Conservation (phyloP, 805 yeast genomes). For the Brettanomyces custersianus region DNA sequence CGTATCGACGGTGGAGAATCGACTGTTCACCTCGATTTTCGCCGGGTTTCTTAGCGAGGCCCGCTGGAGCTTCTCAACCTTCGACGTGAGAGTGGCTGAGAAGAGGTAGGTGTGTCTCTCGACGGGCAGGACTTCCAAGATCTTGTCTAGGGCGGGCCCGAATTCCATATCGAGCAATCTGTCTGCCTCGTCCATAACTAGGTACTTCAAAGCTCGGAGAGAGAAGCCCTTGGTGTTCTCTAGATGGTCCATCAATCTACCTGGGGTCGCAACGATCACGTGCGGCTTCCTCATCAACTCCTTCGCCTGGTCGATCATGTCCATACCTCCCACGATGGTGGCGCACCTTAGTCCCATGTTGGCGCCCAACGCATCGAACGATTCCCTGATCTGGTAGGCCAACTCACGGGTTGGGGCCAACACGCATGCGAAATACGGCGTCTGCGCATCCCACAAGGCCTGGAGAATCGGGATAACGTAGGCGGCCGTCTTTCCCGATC, state of each 20-base stretch:
- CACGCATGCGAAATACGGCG: conserved; percentile 83
- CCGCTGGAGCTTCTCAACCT: conserved; percentile 88
- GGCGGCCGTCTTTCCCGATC: conserved; percentile 98
- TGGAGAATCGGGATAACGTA: conserved; percentile 94
- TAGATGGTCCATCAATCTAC: conserved; percentile 82
- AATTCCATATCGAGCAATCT: conserved; percentile 92
- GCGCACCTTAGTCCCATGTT: conserved; percentile 86
- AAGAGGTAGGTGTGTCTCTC: conserved; percentile 79
- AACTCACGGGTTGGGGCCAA: conserved; percentile 81
- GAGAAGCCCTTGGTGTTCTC: conserved; percentile 89
- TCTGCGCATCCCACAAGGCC: conserved; percentile 80
- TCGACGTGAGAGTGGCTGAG: conserved; percentile 96
- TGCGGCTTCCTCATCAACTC: conserved; percentile 93
- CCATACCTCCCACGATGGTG: conserved; percentile 96
- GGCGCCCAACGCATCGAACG: conserved; percentile 88
- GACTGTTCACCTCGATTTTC: conserved; percentile 79
- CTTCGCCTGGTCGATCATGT: conserved; percentile 94
- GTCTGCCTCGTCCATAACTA: conserved; percentile 97
- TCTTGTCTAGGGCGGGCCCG: conserved; percentile 87
- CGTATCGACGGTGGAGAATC: conserved; percentile 92
- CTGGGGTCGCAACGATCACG: conserved; percentile 89
- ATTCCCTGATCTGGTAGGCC: conserved; percentile 84
- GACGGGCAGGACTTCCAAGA: conserved; percentile 73
- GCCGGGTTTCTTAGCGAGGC: conserved; percentile 88
- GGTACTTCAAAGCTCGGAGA: conserved; percentile 63